phyloP scores from a whole-genome alignment of 2,329 filamentous ascomycete species.

The Leptographium procerum region DNA sequence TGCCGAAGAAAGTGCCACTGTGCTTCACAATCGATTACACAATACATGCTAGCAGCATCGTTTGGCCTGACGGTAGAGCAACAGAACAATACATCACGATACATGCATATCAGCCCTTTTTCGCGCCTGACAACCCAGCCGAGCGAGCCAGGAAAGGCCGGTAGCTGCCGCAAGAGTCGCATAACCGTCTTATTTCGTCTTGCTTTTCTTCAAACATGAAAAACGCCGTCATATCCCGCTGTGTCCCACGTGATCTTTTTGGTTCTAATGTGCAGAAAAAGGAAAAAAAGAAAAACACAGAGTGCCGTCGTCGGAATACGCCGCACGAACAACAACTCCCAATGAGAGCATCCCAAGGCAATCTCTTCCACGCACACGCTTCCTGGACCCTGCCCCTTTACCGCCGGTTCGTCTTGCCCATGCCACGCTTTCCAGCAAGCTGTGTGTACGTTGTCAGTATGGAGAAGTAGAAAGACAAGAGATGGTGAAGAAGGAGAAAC shows the following conservation, averaged over 20 bases:
- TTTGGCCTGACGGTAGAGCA: too few relatives aligned
- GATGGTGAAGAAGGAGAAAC: neutral
- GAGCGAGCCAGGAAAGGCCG: too few relatives aligned
- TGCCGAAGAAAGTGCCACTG: too few relatives aligned
- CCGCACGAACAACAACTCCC: neutral
- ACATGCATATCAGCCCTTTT: too few relatives aligned
- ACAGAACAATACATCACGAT: too few relatives aligned
- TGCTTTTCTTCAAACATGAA: neutral
- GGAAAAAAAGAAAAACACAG: neutral
- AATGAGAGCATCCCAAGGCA: neutral
- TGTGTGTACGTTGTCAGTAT: conserved; percentile 27
- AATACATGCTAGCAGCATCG: too few relatives aligned
- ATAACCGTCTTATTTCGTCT: neutral
- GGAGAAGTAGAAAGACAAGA: conserved; percentile 5
- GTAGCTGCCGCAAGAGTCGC: neutral
- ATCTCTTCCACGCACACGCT: neutral
- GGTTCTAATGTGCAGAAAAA: neutral
- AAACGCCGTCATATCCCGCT: conserved; percentile 2
- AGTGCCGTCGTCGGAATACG: neutral
- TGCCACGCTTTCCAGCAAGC: conserved; percentile 84
- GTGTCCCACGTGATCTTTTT: neutral
- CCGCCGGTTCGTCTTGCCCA: conserved; percentile 74
- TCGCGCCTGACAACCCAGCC: too few relatives aligned
- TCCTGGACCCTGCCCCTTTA: conserved; percentile 25
- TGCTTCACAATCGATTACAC: too few relatives aligned